phyloP scores from a whole-genome alignment of 768 basidiomycete genomes.

The Trametes cubensis region DNA sequence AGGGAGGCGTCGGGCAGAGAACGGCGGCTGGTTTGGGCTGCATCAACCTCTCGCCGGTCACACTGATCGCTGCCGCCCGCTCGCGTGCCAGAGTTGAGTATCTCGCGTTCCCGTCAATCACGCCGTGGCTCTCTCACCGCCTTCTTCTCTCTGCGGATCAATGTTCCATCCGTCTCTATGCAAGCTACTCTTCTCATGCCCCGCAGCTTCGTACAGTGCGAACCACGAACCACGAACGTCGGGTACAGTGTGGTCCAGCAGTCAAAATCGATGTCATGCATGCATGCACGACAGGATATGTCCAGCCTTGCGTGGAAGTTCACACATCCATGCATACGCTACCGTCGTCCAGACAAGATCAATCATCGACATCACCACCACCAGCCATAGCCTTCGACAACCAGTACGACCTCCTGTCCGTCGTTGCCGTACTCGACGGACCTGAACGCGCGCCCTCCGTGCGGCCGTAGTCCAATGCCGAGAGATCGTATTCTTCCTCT shows the following conservation, averaged over 20 bases:
- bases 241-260: background rate
- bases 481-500: constrained; percentile 30
- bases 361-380: constrained; percentile 33
- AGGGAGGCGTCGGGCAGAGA: constrained; percentile 11
- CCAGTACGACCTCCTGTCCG: constrained; percentile 57
- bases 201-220: too few relatives aligned
- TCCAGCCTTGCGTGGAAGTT: background rate
- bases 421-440: constrained; percentile 30
- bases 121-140: constrained; percentile 10
- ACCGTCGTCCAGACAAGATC: constrained; percentile 3
- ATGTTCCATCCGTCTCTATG: background rate
- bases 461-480: constrained; percentile 14
- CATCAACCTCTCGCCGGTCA: constrained; percentile 5
- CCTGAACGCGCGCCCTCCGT: constrained; percentile 27
- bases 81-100: constrained; percentile 2
- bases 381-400: constrained; percentile 51
- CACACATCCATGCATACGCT: constrained; percentile 3
- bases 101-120: constrained; percentile 19
- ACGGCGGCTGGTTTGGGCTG: background rate
- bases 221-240: background rate
- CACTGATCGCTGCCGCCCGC: constrained; percentile 19
- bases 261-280: constrained; percentile 4
- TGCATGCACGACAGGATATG: constrained; percentile 8
- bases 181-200: background rate
- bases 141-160: constrained; percentile 7